Evolutionary conservation across 805 yeast genomes (phyloP).

Genomic region (Maudiozyma bulderi): DNA sequence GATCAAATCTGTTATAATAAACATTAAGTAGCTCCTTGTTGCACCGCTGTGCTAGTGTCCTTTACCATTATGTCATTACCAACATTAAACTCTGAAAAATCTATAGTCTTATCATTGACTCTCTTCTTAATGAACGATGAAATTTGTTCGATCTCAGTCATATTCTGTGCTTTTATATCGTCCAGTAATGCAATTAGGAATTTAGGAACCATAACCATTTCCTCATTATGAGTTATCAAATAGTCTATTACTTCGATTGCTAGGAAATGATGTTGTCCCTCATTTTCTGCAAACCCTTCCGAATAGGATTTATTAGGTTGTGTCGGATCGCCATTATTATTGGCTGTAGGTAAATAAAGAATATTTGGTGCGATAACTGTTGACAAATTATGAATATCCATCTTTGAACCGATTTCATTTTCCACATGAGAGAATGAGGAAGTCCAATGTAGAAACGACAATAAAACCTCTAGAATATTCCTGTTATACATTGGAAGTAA

Average conservation of each 20-base stretch:
- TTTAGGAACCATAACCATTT: constrained; percentile 65
- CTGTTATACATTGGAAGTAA: constrained; percentile 75
- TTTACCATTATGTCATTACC: constrained; percentile 17
- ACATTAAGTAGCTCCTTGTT: constrained; percentile 5
- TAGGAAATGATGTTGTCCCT: constrained; percentile 67
- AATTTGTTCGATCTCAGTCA: constrained; percentile 13
- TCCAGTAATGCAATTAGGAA: constrained; percentile 46
- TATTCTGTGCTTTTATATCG: constrained; percentile 15
- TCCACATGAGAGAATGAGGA: constrained; percentile 91
- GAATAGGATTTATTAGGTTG: constrained; percentile 21
- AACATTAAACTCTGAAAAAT: constrained; percentile 22
- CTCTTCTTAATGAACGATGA: constrained; percentile 10
- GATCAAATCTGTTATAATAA: too few relatives aligned
- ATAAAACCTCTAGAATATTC: constrained; percentile 75
- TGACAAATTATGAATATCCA: constrained; percentile 92
- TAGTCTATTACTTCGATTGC: constrained; percentile 87
- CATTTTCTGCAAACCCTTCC: constrained; percentile 34
- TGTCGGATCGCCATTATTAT: constrained; percentile 11
- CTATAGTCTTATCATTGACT: constrained; percentile 10
- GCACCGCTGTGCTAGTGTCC: constrained; percentile 18
- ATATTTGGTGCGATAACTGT: constrained; percentile 94
- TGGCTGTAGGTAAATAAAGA: constrained; percentile 37
- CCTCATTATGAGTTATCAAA: constrained; percentile 72
- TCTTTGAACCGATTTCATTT: constrained; percentile 83
- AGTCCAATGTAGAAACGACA: constrained; percentile 86